Evolutionary conservation across 2,329 filamentous ascomycete genomes (phyloP).

Genomic region (Chalara sp.): DNA sequence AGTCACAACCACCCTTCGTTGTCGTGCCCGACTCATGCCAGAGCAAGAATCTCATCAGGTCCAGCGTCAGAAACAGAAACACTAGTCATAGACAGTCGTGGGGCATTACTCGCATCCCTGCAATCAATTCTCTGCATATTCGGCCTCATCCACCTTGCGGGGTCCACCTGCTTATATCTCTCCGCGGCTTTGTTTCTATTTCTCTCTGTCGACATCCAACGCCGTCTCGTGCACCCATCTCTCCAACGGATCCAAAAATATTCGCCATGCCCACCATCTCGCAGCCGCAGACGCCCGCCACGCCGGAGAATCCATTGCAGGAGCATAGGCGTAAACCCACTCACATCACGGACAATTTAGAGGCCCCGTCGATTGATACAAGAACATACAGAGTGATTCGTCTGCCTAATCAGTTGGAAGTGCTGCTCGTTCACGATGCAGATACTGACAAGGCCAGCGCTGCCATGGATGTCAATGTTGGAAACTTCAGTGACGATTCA

Average conservation of each 20-base stretch:
- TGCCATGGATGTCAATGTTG: conserved; percentile 90
- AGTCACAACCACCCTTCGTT: not conserved
- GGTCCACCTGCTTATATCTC: not conserved
- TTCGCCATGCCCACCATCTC: conserved; percentile 25
- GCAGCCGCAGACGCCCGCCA: conserved; percentile 24
- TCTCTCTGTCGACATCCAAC: not conserved
- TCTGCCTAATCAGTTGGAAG: conserved; percentile 85
- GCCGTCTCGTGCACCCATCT: not conserved
- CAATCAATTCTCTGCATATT: not conserved
- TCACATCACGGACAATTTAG: conserved; percentile 60
- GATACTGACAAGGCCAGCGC: conserved; percentile 96
- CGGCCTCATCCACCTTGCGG: conserved; percentile 1
- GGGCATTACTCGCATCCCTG: not conserved
- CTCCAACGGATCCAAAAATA: conserved; percentile 5
- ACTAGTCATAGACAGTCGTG: not conserved
- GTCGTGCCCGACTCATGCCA: not conserved
- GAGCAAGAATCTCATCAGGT: too few species aligned
- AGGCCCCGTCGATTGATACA: conserved; percentile 81
- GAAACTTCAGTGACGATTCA: conserved; percentile 85
- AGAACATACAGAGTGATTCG: conserved; percentile 81
- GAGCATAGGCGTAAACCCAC: conserved; percentile 26
- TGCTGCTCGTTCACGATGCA: conserved; percentile 84
- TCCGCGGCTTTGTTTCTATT: not conserved
- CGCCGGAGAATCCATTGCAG: conserved; percentile 21
- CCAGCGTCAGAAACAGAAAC: too few species aligned